Evolutionary conservation across 441 rosid species (phyloP), one percentile per base, ranked within the genome.

Genomic region (Mallotus japonicus): DNA sequence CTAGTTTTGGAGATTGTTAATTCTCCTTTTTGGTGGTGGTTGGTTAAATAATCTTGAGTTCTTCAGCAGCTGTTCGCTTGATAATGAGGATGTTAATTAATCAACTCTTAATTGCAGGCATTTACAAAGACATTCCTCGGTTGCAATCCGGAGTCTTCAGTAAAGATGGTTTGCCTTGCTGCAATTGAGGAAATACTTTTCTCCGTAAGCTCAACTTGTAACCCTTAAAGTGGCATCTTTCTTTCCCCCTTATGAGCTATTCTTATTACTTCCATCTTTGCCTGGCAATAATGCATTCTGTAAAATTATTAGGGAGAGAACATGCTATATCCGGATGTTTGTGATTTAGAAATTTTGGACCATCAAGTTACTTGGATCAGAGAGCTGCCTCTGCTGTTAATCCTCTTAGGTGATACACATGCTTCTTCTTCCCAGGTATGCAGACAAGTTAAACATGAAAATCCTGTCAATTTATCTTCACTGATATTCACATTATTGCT

Each of bases 41-140:
- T 50, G 65, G 71, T 22, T 20, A 42, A 49, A 66, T 59, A 22
- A 16, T 75, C 24, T 71, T 55, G 53, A 60, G 32, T 34, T 65
- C 59, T 17, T 34, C 64, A 55, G 62, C 58, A 68, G 60, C 56
- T 51, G 20, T 58, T 71, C 62, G 40, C 51, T 51, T 62, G 42
- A 67, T 75, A 37, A 55, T 65, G 15, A 71, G 57, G 46, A 61
- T 72, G 44, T 13, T 75, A 71, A 61, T 55, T 17, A 24, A 69
- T 73, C 42, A 67, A 47, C 46, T 66, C 59, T 64, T 60, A 20
- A 56, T 75, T 82, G 73, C 92, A 93, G 99, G 97, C 97, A 65
- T 96, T 96, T 83, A 90, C 95, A n/a, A 62, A 22, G 73, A 77
- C 93, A 73, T 93, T 90, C 81, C 84, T 70, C 76, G 78, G 76